Base-by-base conservation (phyloP, 345 rosid species). In the Corchorus capsularis region DNA sequence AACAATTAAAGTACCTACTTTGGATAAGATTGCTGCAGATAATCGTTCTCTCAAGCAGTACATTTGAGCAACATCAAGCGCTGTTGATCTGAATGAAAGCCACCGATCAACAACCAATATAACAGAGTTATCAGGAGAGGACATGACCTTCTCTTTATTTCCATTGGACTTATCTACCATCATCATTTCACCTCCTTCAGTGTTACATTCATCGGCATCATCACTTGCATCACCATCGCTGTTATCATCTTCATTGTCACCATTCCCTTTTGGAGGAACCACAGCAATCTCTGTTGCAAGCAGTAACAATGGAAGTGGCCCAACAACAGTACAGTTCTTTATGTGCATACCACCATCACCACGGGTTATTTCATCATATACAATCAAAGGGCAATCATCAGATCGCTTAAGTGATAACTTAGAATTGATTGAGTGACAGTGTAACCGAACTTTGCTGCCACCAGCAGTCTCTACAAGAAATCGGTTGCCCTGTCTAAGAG, bases 51-150 rank as follows among this genome's bases (percentile, higher is more conserved):
- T 90, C 86, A 94, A 80, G 81, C 95, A 93, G 87, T 92, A 94
- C 72, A 94, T 89, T 76, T 90, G 97, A 75, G 98, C 98, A 72
- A 88, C 89, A 78, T 96, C 94, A 72, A 96, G 87, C 20, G 98
- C 94, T 27, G 90, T 90, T 63, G 90, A 83, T 77, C 66, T 78
- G 77, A 91, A 90, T 81, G 82, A 85, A 54, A 94, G 94, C 98
- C 99, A 96, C 16, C 91, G 82, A 80, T 93, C 98, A 68, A 90
- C 90, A 39, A 92, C 84, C 46, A 91, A 85, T 20, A 63, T 84
- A 49, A 94, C 93, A 13, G 88, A 78, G 69, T 91, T 90, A 73
- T 87, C 89, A 39, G 99, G 97, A 79, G 90, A 86, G 20, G 97
- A 92, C 95, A 96, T 82, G 63, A 88, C 63, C 78, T 86, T 84